A percentile compares a stretch with the other conserved stretches of the same genome.
Conservation (phyloP, 1,139 yeast species). For the Nakaseomyces sp. region DNA sequence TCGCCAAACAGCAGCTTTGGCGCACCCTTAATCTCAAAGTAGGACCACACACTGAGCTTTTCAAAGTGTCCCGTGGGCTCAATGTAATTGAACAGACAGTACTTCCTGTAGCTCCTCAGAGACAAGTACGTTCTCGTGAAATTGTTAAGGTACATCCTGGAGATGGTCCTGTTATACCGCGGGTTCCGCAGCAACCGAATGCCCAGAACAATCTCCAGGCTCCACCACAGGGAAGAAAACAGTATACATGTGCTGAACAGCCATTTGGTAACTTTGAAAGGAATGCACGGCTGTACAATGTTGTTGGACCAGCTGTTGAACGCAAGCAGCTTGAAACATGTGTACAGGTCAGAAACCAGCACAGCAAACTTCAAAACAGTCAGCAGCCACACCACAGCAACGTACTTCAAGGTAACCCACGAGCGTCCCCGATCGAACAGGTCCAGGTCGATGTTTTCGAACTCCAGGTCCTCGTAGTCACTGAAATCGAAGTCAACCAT, state of each 20-base stretch:
- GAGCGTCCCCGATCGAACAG: neutral
- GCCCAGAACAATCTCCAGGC: conserved; percentile 47
- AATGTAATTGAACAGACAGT: conserved; percentile 63
- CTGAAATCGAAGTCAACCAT: conserved; percentile 3
- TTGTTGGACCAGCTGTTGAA: conserved; percentile 64
- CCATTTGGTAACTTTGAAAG: conserved; percentile 63
- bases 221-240: conserved; percentile 47
- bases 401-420: conserved; percentile 29
- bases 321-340: conserved; percentile 66
- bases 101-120: conserved; percentile 50
- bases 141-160: conserved; percentile 60
- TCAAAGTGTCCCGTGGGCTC: conserved; percentile 56
- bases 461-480: conserved; percentile 1
- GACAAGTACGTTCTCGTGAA: conserved; percentile 54
- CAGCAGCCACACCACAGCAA: conserved; percentile 41
- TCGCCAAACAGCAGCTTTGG: conserved; percentile 64
- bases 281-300: conserved; percentile 46
- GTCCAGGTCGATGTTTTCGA: neutral
- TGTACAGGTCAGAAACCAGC: conserved; percentile 66
- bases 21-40: conserved; percentile 58
- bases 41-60: conserved; percentile 58
- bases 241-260: conserved; percentile 80
- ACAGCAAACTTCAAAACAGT: conserved; percentile 49
- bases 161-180: conserved; percentile 48
- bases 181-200: conserved; percentile 38